These are phyloP conservation scores for Cladochytrium tenue DNA, from an alignment of 371 early-diverging fungal genomes.

Conservation along the genomic window DNA sequence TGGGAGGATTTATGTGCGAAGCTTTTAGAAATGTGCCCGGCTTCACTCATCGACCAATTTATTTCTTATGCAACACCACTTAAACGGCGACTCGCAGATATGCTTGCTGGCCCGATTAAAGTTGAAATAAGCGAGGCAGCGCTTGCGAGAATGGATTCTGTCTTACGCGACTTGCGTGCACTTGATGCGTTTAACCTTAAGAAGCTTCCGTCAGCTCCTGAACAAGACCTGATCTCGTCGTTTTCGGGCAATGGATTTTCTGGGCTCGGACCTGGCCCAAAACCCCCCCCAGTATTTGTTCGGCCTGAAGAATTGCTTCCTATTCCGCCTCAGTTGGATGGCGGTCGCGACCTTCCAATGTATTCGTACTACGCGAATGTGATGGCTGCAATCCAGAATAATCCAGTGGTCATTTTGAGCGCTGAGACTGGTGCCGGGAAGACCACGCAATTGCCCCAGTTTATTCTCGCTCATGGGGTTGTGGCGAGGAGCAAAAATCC, in stretches of 20 bases:
- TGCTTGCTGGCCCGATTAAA: conserved; percentile 21
- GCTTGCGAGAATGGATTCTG: conserved; percentile 8
- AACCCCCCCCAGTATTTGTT: neutral
- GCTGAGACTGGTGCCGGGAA: conserved; percentile 97
- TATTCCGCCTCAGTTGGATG: conserved; percentile 3
- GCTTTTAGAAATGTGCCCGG: conserved; percentile 18
- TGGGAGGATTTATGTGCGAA: conserved; percentile 20
- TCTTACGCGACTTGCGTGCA: conserved; percentile 8
- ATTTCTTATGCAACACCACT: conserved; percentile 23
- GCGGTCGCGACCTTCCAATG: conserved; percentile 33
- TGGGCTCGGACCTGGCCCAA: neutral
- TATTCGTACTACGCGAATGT: conserved; percentile 36
- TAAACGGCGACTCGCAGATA: conserved; percentile 25
- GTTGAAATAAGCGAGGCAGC: conserved; percentile 24
- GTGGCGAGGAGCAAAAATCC: conserved; percentile 39
- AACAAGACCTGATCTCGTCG: neutral
- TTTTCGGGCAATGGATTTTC: neutral
- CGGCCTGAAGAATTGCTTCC: neutral
- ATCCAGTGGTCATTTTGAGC: conserved; percentile 74
- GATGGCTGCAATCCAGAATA: conserved; percentile 50
- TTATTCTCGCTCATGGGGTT: conserved; percentile 64
- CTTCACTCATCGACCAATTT: conserved; percentile 27
- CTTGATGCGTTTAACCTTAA: conserved; percentile 18
- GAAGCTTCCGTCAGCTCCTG: neutral
- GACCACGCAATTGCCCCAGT: conserved; percentile 90